phyloP scores from a whole-genome alignment of 116 monocot genomes.

The Iris pallida region DNA sequence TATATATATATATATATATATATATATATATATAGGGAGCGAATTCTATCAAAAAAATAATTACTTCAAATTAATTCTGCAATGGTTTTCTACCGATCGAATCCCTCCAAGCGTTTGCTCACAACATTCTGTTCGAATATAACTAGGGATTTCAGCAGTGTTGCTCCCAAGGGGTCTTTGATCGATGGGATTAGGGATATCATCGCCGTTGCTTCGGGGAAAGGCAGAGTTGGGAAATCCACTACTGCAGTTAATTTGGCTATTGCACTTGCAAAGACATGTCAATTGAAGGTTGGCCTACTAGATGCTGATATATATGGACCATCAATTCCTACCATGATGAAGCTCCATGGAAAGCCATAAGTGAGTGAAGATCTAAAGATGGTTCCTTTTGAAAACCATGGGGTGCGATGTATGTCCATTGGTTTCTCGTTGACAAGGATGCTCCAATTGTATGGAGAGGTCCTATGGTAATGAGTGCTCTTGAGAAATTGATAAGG shows the following conservation, averaged over 20 bases:
- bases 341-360: slow-evolving; percentile 90
- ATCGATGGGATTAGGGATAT: slow-evolving; percentile 74
- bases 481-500: slow-evolving; percentile 84
- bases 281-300: slow-evolving; percentile 70
- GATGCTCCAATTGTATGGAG: slow-evolving; percentile 97
- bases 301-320: slow-evolving; percentile 98
- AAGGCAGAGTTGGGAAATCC: slow-evolving; percentile 94
- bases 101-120: no score
- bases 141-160: not conserved
- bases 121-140: slow-evolving; percentile 2
- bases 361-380: slow-evolving; percentile 85
- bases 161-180: slow-evolving; percentile 21
- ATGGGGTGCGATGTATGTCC: slow-evolving; percentile 93
- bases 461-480: slow-evolving; percentile 99
- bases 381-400: slow-evolving; percentile 91
- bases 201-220: slow-evolving; percentile 89
- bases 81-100: no score
- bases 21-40: no score
- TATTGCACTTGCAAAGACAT: slow-evolving; percentile 72
- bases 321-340: slow-evolving; percentile 95
- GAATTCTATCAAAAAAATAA: no score
- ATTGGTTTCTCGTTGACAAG: slow-evolving; percentile 95
- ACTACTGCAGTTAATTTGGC: slow-evolving; percentile 97
- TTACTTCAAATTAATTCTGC: no score
- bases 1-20: no score